A percentile compares a stretch with the other conserved stretches of the same genome.
Evolutionary conservation across 495 filamentous ascomycete genomes (phyloP).

Genomic region (Choiromyces venosus): DNA sequence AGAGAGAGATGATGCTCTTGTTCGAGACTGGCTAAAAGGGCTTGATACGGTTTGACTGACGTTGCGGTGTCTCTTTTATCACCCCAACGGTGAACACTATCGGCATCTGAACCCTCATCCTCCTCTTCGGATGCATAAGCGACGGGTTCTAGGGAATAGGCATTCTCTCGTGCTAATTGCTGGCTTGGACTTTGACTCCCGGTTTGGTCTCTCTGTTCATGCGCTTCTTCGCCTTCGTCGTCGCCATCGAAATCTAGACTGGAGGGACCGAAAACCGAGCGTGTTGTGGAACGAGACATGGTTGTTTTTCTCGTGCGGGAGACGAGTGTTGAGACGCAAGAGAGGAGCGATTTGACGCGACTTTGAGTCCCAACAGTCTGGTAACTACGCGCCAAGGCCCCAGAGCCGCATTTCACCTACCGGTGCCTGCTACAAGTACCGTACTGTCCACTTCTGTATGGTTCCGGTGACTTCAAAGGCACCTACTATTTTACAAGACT

Average conservation of each 20-base stretch:
- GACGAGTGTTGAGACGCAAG: background rate
- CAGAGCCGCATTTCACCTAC: background rate
- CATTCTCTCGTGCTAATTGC: constrained; percentile 13
- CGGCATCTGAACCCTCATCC: constrained; percentile 8
- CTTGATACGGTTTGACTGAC: constrained; percentile 13
- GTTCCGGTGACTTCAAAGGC: too few species aligned
- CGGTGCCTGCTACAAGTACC: too few species aligned
- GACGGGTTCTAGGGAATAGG: constrained; percentile 7
- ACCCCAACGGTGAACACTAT: constrained; percentile 13
- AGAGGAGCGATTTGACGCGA: background rate
- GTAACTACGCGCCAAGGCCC: background rate
- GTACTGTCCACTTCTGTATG: too few species aligned
- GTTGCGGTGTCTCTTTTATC: constrained; percentile 13
- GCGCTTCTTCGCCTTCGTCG: background rate
- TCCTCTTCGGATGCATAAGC: background rate
- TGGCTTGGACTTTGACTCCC: constrained; percentile 6
- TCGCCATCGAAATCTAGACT: background rate
- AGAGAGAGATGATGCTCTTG: constrained; percentile 22
- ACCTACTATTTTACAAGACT: too few species aligned
- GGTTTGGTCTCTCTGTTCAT: background rate
- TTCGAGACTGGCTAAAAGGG: constrained; percentile 17
- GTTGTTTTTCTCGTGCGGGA: background rate
- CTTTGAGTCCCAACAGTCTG: background rate
- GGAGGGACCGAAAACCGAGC: background rate
- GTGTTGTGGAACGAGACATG: background rate